Base-by-base conservation (phyloP, 1,139 yeast species). In the Taiozyma sp. region DNA sequence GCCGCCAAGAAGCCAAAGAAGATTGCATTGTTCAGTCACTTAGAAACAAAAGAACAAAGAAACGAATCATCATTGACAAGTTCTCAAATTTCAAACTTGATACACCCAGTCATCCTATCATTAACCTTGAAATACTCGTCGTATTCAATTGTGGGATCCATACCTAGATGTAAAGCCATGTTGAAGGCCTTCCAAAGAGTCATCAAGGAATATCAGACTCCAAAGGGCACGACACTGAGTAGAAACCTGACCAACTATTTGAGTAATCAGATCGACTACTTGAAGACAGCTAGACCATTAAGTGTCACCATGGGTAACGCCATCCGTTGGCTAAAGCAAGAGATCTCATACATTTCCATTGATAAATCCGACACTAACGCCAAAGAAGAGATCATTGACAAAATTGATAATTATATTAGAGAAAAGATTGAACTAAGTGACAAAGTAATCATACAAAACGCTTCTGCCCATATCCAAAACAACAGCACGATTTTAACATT, bases 271-370 rank as follows among this genome's bases (percentile, higher is more conserved):
- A 95, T 95, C 58, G 99, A 93, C 64, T 90, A 87, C 59, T 74
- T 95, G 60, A 93, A 90, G 63, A 83, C 92, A 12, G 93, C 97
- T 2, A 81, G 99, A 57, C 98, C 98, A 0, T 75, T 95, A 51
- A 84, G 96, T 52, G 88, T 92, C 10, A 81, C 96, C 1, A 95
- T 95, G 99, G 99, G 99, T 49, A 93, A 92, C 70, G 95, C 98
- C 4, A 95, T 95, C 58, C 81, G 99, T 61, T 91, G 97, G 96
- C 76, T 95, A 58, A 95, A 95, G 66, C 98, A 92, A 70, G 95
- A 89, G 65, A 93, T 95, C 52, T 84, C 97, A 1, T 79, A 81
- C 50, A 81, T 86, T 51, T 80, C 88, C 48, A 81, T 87, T 52
- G 96, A 87, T 58, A 74, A 82, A 30, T 73, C 82, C 16, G 98